Conservation (phyloP, 768 basidiomycete species). For the Termitomyces sp. region DNA sequence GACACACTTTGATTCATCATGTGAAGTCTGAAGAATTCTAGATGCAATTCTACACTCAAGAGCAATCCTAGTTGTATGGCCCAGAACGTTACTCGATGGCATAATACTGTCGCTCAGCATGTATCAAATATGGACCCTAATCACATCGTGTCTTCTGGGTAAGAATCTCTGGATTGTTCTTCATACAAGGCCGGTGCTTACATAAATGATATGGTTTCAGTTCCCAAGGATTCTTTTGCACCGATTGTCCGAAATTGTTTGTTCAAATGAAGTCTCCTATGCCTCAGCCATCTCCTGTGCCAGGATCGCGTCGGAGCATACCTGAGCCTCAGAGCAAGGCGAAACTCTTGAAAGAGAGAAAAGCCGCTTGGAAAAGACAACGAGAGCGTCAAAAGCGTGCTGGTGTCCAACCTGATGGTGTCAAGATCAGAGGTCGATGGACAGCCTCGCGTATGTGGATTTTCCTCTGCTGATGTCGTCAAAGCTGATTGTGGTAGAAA, state of each 20-base stretch:
- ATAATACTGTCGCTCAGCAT: slow-evolving; percentile 36
- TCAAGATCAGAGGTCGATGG: slow-evolving; percentile 58
- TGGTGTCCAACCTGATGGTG: slow-evolving; percentile 28
- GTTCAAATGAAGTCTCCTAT: slow-evolving; percentile 28
- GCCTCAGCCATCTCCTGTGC: slow-evolving; percentile 33
- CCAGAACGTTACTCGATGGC: slow-evolving; percentile 52
- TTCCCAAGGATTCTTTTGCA: slow-evolving; percentile 55
- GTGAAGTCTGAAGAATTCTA: slow-evolving; percentile 16
- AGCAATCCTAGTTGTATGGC: slow-evolving; percentile 39
- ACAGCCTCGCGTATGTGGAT: slow-evolving; percentile 39
- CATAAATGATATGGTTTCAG: slow-evolving; percentile 13
- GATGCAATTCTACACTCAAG: slow-evolving; percentile 52
- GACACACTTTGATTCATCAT: neutral
- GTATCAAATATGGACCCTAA: slow-evolving; percentile 54
- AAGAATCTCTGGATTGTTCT: slow-evolving; percentile 13
- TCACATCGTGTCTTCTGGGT: slow-evolving; percentile 63
- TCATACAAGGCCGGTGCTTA: neutral
- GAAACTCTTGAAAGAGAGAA: slow-evolving; percentile 41
- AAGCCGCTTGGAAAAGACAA: slow-evolving; percentile 39
- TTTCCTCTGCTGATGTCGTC: neutral
- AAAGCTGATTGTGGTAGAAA: slow-evolving; percentile 24
- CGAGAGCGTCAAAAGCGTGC: slow-evolving; percentile 28
- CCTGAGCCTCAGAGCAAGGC: slow-evolving; percentile 39
- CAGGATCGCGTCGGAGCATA: slow-evolving; percentile 29
- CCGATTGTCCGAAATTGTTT: slow-evolving; percentile 51